Evolutionary conservation across 1,139 yeast genomes (phyloP).

Genomic region (Debaryomycetaceae sp.): DNA sequence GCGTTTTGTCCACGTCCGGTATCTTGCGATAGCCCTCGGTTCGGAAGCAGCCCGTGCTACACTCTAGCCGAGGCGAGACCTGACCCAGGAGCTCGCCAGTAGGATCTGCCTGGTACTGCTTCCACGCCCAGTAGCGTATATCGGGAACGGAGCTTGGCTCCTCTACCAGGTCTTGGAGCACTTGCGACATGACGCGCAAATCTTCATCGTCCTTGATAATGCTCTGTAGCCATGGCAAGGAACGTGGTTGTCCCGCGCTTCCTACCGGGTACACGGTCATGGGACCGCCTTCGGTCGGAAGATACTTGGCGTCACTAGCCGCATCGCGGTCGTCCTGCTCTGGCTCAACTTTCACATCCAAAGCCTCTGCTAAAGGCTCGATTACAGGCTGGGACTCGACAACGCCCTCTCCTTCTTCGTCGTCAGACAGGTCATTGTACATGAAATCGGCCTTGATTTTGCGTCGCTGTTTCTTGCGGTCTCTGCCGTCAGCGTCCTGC

Average conservation of each 20-base stretch:
- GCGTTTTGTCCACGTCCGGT: constrained; percentile 60
- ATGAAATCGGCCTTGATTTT: constrained; percentile 13
- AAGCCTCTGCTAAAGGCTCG: constrained; percentile 4
- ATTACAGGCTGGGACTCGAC: constrained; percentile 5
- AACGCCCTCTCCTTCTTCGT: constrained; percentile 7
- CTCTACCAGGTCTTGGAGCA: constrained; percentile 18
- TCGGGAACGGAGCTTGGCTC: constrained; percentile 20
- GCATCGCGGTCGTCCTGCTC: constrained; percentile 16
- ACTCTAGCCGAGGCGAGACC: constrained; percentile 25
- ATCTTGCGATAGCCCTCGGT: constrained; percentile 70
- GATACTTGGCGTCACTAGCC: constrained; percentile 26
- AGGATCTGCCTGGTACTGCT: constrained; percentile 25
- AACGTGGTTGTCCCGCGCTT: constrained; percentile 13
- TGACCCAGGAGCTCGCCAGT: constrained; percentile 14
- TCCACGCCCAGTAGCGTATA: constrained; percentile 63
- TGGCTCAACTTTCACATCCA: constrained; percentile 6
- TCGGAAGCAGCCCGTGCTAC: constrained; percentile 51
- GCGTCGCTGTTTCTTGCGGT: constrained; percentile 13
- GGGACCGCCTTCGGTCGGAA: constrained; percentile 36
- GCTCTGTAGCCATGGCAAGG: constrained; percentile 43
- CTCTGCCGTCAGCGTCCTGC: constrained; percentile 18
- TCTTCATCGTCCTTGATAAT: constrained; percentile 70
- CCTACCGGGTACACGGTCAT: constrained; percentile 41
- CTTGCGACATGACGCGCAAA: constrained; percentile 37
- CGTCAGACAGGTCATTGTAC: constrained; percentile 24